These are phyloP conservation scores for Lagerstroemia speciosa DNA, from an alignment of 345 rosid species.

Conservation along the genomic window DNA sequence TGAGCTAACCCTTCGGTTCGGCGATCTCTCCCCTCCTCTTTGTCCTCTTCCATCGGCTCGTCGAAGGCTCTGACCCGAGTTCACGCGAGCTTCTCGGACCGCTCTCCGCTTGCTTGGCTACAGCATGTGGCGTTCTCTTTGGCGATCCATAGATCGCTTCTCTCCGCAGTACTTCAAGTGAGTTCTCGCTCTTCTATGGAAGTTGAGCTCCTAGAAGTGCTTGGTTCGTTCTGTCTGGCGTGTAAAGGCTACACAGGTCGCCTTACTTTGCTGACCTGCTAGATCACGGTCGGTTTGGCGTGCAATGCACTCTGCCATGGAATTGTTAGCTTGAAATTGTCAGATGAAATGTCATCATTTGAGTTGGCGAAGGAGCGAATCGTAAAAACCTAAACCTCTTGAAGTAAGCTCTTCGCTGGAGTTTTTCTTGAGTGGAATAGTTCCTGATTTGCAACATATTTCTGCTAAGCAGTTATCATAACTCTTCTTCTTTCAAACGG, in stretches of 20 bases:
- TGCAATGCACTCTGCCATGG: neutral
- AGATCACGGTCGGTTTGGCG: neutral
- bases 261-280: neutral
- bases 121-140: slow-evolving; percentile 41
- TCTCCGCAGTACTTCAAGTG: slow-evolving; percentile 56
- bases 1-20: neutral
- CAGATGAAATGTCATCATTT: neutral
- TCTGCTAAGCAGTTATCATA: neutral
- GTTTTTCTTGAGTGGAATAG: neutral
- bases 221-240: neutral
- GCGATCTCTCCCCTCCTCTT: neutral
- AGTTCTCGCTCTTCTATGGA: neutral
- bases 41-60: neutral
- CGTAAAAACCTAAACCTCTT: too few relatives aligned
- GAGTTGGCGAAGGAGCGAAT: neutral
- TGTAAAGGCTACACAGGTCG: neutral
- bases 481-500: neutral
- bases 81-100: neutral
- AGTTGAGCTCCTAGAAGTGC: neutral
- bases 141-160: slow-evolving; percentile 63
- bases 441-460: neutral
- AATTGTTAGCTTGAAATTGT: neutral
- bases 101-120: neutral
- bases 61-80: neutral
- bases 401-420: too few relatives aligned